phyloP scores from a whole-genome alignment of 148 eudicot species.

The Amaranthus cruentus region DNA sequence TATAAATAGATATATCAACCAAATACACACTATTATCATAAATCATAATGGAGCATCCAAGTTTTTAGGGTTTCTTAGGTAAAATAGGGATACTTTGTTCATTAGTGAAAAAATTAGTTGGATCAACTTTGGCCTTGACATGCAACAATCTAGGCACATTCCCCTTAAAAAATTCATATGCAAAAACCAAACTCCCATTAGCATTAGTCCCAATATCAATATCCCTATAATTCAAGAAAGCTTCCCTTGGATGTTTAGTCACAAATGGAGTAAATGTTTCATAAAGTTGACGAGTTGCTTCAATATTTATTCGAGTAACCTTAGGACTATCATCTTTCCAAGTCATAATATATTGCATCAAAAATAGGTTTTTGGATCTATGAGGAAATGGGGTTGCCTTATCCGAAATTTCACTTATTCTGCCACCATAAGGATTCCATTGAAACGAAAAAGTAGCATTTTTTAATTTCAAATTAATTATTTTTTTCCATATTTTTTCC shows the following conservation, averaged over 20 bases:
- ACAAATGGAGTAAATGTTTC: conserved; percentile 35
- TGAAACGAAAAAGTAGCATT: conserved; percentile 12
- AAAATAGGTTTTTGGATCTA: conserved; percentile 24
- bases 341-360: conserved; percentile 27
- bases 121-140: conserved; percentile 28
- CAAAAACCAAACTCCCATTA: conserved; percentile 23
- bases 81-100: conserved; percentile 32
- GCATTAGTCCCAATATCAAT: conserved; percentile 35
- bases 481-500: conserved; percentile 21
- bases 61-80: too few relatives aligned
- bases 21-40: too few relatives aligned
- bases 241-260: conserved; percentile 26
- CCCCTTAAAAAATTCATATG: conserved; percentile 21
- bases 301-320: conserved; percentile 5
- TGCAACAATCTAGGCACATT: conserved; percentile 32
- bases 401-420: conserved; percentile 22
- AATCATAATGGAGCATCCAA: too few relatives aligned
- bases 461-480: conserved; percentile 23
- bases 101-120: conserved; percentile 31
- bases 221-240: conserved; percentile 35
- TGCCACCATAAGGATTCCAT: conserved; percentile 27
- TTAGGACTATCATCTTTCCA: conserved; percentile 30
- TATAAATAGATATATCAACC: too few relatives aligned
- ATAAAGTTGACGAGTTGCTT: conserved; percentile 17
- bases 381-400: conserved; percentile 34